Evolutionary conservation across 208 protist genomes (phyloP).

Genomic region (Vickermania ingenoplastis): DNA sequence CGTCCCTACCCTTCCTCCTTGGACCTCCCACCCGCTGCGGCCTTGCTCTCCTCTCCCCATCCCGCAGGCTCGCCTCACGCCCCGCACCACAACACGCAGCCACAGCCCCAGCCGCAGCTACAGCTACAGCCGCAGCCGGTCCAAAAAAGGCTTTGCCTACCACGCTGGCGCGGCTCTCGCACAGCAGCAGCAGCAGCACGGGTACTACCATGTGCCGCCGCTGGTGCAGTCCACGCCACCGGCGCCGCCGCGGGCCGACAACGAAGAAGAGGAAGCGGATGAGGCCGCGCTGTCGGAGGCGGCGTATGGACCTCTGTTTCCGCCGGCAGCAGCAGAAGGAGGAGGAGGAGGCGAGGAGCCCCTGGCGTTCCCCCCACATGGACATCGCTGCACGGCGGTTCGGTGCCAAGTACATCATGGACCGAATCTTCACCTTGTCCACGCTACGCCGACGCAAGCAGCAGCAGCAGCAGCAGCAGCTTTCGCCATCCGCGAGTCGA

Average conservation of each 20-base stretch:
- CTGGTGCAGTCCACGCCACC: too few relatives aligned
- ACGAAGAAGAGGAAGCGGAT: too few relatives aligned
- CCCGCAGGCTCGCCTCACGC: neutral
- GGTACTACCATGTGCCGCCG: neutral
- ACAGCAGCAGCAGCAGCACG: neutral
- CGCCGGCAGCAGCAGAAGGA: neutral
- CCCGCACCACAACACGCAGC: neutral
- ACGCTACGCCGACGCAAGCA: neutral
- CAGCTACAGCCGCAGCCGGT: neutral
- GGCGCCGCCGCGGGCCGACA: too few relatives aligned
- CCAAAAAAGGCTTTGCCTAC: too few relatives aligned
- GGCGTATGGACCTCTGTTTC: neutral
- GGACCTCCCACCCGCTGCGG: too few relatives aligned
- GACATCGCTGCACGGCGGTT: neutral
- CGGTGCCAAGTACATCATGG: neutral
- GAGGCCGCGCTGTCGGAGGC: too few relatives aligned
- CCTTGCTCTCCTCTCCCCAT: neutral
- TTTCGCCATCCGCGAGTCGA: too few relatives aligned
- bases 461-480: conserved; percentile 1
- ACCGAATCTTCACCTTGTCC: neutral
- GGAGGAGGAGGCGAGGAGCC: neutral
- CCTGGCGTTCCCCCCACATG: neutral
- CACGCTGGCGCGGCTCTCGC: too few relatives aligned
- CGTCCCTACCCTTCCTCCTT: too few relatives aligned
- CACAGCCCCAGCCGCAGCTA: neutral